Evolutionary conservation across 441 rosid genomes (phyloP).

Genomic region (Populus hybrid): DNA sequence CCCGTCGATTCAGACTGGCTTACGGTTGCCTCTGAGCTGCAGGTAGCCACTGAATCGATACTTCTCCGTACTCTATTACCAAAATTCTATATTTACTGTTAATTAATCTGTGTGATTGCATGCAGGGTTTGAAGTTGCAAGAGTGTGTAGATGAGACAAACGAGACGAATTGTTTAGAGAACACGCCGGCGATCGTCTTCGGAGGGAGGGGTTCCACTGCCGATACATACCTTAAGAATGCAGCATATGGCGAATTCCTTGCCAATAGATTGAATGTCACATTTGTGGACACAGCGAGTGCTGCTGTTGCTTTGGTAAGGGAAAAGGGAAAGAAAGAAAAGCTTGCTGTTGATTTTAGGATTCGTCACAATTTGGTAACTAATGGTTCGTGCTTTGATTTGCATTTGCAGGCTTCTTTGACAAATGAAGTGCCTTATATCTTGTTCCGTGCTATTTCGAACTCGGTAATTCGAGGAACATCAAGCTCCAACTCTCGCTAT

Average conservation of each 20-base stretch:
- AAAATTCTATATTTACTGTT: no score
- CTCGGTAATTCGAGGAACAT: not conserved
- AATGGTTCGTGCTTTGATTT: no score
- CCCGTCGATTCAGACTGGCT: not conserved
- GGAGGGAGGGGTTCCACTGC: not conserved
- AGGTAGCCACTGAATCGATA: not conserved
- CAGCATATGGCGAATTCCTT: not conserved
- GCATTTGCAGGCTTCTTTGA: not conserved
- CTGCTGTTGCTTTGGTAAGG: slow-evolving; percentile 1
- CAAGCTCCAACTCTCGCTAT: no score
- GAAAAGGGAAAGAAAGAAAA: not conserved
- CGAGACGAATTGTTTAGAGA: not conserved
- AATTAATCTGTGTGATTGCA: not conserved
- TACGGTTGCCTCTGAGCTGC: not conserved
- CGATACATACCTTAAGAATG: not conserved
- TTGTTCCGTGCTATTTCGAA: not conserved
- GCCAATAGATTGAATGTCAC: not conserved
- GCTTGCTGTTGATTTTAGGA: no score
- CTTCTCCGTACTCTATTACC: no score
- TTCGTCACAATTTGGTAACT: no score
- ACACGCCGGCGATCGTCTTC: not conserved
- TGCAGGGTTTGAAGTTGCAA: not conserved
- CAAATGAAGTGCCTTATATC: not conserved
- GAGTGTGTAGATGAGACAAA: not conserved
- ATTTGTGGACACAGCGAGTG: not conserved